Base-by-base conservation (phyloP, 164 flowering plant genomes). In the Vitis rotundifolia region DNA sequence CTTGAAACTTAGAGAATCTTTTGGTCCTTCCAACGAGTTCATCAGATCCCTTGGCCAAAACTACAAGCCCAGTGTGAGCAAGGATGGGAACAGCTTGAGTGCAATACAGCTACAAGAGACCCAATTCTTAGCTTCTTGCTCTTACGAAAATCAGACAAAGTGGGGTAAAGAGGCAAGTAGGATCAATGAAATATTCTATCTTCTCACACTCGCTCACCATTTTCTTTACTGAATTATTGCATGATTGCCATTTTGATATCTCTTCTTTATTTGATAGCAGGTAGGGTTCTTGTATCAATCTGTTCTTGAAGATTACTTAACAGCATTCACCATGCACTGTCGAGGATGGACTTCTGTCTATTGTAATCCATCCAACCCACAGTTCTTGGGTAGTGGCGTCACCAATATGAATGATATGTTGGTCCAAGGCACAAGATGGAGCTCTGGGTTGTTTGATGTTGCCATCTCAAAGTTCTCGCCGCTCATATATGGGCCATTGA, bases 111-210 rank as follows among this genome's bases (percentile, higher is more conserved):
- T 56, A 1, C 58, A 73, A 18, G 83, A 84, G 66, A 52, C 84
- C 8, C 68, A 69, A 15, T 9, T 71, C 50, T 29, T 84, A 29
- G 88, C 89, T 15, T 76, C 88, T 68, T 85, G 87, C 37, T 37
- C 55, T 8, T 83, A 78, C 57, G 86, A 84, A 58, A 66, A 76
- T 12, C 19, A 72, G 13, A 83, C 85, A 3, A 66, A 73, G 76
- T 86, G 90, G 90, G 90, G 90, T 8, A 8, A 78, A 66, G 70
- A 86, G 89, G 85, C 56, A 77, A 74, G 76, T 66, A 47, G 11
- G 1, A 22, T 57, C 22, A 22, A 22, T 22, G 22, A 22, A 22
- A 22, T 22, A 22, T 22, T 22, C 22, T 22, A 22, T 22, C 22
- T 22, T 22, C 22, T 22, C 22, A 22, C 22, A 22, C 22, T 22